These are phyloP conservation scores for Hypoxylon intermedium DNA, from an alignment of 495 filamentous ascomycete species.

Conservation along the genomic window DNA sequence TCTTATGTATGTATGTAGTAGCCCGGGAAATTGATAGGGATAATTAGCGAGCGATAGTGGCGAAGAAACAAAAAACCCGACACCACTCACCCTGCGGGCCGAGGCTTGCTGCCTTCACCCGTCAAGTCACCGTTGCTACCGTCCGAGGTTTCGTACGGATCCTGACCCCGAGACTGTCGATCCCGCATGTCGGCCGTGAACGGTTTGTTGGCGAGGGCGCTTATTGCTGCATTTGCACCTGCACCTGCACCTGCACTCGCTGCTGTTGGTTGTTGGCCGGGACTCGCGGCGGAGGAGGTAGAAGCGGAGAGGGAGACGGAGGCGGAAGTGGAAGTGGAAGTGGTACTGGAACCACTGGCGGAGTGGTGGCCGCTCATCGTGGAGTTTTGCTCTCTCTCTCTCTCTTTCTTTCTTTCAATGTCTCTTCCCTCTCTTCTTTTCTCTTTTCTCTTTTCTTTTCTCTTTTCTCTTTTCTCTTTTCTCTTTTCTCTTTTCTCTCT, in stretches of 20 bases:
- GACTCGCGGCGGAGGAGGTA: too few species aligned
- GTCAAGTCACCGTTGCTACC: conserved; percentile 34
- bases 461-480: background rate
- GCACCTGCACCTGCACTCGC: background rate
- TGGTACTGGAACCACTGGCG: conserved; percentile 8
- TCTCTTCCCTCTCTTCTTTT: too few species aligned
- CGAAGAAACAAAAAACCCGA: conserved; percentile 1
- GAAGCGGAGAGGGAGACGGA: too few species aligned
- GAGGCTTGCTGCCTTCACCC: conserved; percentile 4
- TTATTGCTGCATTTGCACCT: background rate
- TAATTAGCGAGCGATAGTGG: background rate
- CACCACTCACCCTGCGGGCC: conserved; percentile 19
- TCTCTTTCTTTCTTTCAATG: too few species aligned
- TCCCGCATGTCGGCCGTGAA: conserved; percentile 57
- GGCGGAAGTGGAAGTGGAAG: too few species aligned
- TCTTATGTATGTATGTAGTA: background rate
- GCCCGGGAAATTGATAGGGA: background rate
- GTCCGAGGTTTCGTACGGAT: conserved; percentile 51
- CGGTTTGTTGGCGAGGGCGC: too few species aligned
- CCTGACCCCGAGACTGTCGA: conserved; percentile 61
- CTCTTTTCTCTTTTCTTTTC: too few species aligned
- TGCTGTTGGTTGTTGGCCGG: conserved; percentile 2
- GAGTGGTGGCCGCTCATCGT: conserved; percentile 12
- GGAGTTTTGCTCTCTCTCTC: background rate
- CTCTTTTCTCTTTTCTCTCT: conserved; percentile 2